Evolutionary conservation across 2,329 filamentous ascomycete genomes (phyloP), one percentile per base, ranked within the genome.

Genomic region (Seiridium unicorne): DNA sequence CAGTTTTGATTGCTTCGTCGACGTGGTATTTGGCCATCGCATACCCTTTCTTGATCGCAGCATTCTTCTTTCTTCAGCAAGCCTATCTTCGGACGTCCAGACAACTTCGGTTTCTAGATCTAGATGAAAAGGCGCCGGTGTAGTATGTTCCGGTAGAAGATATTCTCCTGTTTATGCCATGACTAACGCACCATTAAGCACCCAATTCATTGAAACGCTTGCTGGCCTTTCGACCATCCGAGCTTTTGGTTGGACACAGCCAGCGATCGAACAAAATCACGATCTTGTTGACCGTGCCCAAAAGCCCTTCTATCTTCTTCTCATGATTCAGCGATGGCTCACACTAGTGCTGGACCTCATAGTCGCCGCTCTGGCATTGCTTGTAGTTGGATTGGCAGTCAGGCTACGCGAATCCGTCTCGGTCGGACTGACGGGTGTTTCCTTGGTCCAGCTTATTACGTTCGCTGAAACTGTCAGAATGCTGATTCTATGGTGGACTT

Each of bases 1-100:
- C 5, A n/a, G 36, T 6, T 9, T 26, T 57, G 8, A 56, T 55
- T 26, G 44, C 61, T 1, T 57, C 56, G 1, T n/a, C 54, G 5
- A 9, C 53, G 3, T 35, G 31, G 5, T 55, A 35, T 13, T 31
- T 35, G 6, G 53, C 31, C 36, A 2, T 65, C 1, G 61, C 51
- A 1, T 63, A 60, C n/a, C 62, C 74, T 26, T 72, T 71, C 6
- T 57, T 71, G 8, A 66, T 64, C 0, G 59, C 69, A 9, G 69
- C 72, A 0, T 56, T 72, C 51, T 62, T 67, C 9, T 44, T 62
- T 2, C 60, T 74, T 13, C 70, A 72, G 47, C 64, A 66, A n/a
- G 71, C 69, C 51, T 74, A 74, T 55, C 70, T 75, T 0, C 65
- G 65, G 32, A 75, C 73, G 7, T 75, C 72, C 0, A 63, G 73